Base-by-base conservation (phyloP, 257 asterid species). In the Solanum pennellii region DNA sequence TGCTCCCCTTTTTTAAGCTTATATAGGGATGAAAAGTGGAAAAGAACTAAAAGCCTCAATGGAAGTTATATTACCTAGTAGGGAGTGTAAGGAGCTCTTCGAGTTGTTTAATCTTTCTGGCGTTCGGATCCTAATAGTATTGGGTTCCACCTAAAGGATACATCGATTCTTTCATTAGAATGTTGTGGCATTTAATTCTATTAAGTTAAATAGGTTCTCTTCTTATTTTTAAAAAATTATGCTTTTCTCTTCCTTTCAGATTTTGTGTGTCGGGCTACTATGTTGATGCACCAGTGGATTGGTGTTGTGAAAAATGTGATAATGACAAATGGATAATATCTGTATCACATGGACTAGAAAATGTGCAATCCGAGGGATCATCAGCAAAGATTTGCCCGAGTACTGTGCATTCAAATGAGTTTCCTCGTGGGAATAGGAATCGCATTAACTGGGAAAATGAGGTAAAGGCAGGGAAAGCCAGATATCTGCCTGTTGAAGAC, bases 291-390 rank as follows among this genome's bases (percentile, higher is more conserved):
- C 80, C 87, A 29, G 60, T 71, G 9, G 90, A 84, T 56, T 95
- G 98, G 97, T 44, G 12, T 21, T 95, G 98, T 86, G 91, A 90
- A 59, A 92, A 88, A 59, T 95, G 96, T 73, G 88, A 76, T 52
- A 71, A 23, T 12, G 72, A 74, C 62, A 65, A 85, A 62, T 79
- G 74, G 44, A 33, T 66, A 39, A 49, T 62, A 82, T 86, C 88
- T 35, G 42, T 87, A 56, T 75, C 90, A 56, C 86, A 60, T 90
- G 87, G 27, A 73, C 75, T 20, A 14, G 86, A 5, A 7, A 90
- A 37, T 37, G 89, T 79, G 60, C 23, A 83, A 83, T 84, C 75
- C 23, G 14, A 52, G 62, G 62, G 20, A 18, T 52, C n/a, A 3
- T 16, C 27, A 3, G 68, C 25, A 21, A 9, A 9, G 14, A 60